A percentile compares a stretch with the other conserved stretches of the same genome.
phyloP scores from a whole-genome alignment of 352 stramenopile genomes.

The Thalassiosira delicatula region DNA sequence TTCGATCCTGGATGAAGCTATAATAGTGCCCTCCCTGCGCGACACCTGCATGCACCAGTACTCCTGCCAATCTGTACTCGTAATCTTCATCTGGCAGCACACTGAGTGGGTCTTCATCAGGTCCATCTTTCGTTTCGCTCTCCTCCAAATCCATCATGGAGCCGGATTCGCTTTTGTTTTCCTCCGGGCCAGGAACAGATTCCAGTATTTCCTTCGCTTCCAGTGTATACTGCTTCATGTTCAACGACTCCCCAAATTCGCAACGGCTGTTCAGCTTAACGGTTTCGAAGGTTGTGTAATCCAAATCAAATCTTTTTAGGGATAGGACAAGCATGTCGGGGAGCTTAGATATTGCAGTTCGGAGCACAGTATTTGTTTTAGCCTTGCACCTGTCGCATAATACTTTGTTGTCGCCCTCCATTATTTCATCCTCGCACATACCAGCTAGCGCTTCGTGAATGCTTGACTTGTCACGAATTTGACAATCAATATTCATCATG shows the following conservation, averaged over 20 bases:
- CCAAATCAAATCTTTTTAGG: conserved; percentile 99
- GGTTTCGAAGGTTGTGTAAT: conserved; percentile 99
- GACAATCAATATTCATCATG: conserved; percentile 96
- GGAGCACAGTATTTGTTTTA: conserved; percentile 95
- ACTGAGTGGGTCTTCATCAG: conserved; percentile 61
- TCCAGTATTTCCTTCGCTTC: conserved; percentile 94
- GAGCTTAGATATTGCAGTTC: conserved; percentile 93
- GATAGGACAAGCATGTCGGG: conserved; percentile 97
- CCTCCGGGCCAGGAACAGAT: conserved; percentile 33
- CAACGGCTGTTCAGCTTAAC: conserved; percentile 99
- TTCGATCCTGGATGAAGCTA: conserved; percentile 88
- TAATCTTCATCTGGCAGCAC: conserved; percentile 89
- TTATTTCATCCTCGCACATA: conserved; percentile 99
- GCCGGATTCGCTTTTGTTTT: conserved; percentile 50
- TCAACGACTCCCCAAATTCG: conserved; percentile 96
- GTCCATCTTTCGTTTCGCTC: conserved; percentile 68
- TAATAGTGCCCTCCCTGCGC: conserved; percentile 99
- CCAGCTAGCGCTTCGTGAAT: conserved; percentile 96
- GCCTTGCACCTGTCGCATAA: conserved; percentile 95
- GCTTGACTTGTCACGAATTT: conserved; percentile 97
- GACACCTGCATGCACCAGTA: conserved; percentile 97
- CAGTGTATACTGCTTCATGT: conserved; percentile 98
- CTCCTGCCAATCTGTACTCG: conserved; percentile 96
- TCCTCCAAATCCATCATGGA: conserved; percentile 54
- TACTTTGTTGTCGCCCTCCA: conserved; percentile 98